phyloP scores from a whole-genome alignment of 192 early-diverging fungal genomes.

The Coemansia aciculifera region DNA sequence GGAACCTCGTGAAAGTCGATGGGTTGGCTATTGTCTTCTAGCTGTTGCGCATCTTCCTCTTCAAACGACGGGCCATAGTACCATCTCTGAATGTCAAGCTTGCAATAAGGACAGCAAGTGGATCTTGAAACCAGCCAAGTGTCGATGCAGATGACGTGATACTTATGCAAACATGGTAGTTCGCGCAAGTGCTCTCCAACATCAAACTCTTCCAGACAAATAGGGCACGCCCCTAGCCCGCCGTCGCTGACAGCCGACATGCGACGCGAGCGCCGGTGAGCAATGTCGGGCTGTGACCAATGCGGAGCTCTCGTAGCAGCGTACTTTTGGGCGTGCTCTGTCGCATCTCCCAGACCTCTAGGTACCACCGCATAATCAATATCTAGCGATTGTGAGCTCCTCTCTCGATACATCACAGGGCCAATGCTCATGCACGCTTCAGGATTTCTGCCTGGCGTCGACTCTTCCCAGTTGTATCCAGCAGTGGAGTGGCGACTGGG shows the following conservation, averaged over 20 bases:
- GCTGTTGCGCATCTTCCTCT: constrained; percentile 17
- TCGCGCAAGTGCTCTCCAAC: constrained; percentile 64
- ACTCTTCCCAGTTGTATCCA: constrained; percentile 18
- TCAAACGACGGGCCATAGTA: constrained; percentile 42
- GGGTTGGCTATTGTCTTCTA: constrained; percentile 1
- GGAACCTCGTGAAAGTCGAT: constrained; percentile 17
- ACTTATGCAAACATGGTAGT: constrained; percentile 66
- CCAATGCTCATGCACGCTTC: constrained; percentile 10
- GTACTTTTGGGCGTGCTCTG: not conserved
- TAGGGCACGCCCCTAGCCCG: constrained; percentile 59
- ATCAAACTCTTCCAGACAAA: constrained; percentile 71
- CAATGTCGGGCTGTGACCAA: constrained; percentile 43
- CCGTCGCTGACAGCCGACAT: constrained; percentile 16
- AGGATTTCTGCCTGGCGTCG: not conserved
- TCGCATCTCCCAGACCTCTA: not conserved
- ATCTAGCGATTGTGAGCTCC: constrained; percentile 33
- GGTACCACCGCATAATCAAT: constrained; percentile 15
- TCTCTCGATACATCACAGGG: constrained; percentile 23
- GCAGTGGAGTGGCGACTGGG: constrained; percentile 3
- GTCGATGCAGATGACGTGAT: constrained; percentile 70
- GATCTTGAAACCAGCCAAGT: constrained; percentile 59
- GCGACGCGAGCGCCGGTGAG: constrained; percentile 20
- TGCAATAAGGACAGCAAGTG: constrained; percentile 56
- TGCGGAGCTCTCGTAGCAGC: constrained; percentile 15
- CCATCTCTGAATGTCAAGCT: constrained; percentile 53